Base-by-base conservation (phyloP, 441 rosid species). In the Pelargonium myrrhifolium region DNA sequence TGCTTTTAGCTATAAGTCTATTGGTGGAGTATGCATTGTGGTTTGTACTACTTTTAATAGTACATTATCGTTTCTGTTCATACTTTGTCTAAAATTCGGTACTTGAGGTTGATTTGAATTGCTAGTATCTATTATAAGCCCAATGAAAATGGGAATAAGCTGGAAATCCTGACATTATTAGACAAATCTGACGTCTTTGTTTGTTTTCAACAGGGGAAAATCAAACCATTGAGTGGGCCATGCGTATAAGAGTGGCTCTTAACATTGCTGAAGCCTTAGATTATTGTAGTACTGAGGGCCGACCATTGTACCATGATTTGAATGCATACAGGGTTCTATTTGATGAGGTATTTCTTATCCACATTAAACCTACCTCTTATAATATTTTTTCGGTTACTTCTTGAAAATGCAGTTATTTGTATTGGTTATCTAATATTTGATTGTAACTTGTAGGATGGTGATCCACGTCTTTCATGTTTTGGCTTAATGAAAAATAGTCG, bases 401-500 rank as follows among this genome's bases (percentile, higher is more conserved):
- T n/a, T n/a, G n/a, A n/a, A n/a, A n/a, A n/a, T n/a, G n/a, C n/a
- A n/a, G n/a, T n/a, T n/a, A n/a, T n/a, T n/a, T n/a, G n/a, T n/a
- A n/a, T n/a, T n/a, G n/a, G n/a, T n/a, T n/a, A n/a, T n/a, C n/a
- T n/a, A n/a, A n/a, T n/a, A n/a, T n/a, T n/a, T n/a, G n/a, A n/a
- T n/a, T n/a, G n/a, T n/a, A n/a, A n/a, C n/a, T n/a, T n/a, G n/a
- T n/a, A n/a, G n/a, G n/a, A n/a, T n/a, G n/a, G n/a, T n/a, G n/a
- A n/a, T n/a, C n/a, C n/a, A n/a, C n/a, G n/a, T n/a, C n/a, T n/a
- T n/a, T n/a, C n/a, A n/a, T n/a, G n/a, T n/a, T 65, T 87, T 76
- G 91, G 91, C 60, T 86, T 86, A 0, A 84, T 84, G 86, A 86
- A 84, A 72, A 86, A 86, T 67, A 86, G 89, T 76, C 82, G 89